Evolutionary conservation across 1,284 basidiomycete genomes (phyloP).

Genomic region (Ganoderma lingzhi): DNA sequence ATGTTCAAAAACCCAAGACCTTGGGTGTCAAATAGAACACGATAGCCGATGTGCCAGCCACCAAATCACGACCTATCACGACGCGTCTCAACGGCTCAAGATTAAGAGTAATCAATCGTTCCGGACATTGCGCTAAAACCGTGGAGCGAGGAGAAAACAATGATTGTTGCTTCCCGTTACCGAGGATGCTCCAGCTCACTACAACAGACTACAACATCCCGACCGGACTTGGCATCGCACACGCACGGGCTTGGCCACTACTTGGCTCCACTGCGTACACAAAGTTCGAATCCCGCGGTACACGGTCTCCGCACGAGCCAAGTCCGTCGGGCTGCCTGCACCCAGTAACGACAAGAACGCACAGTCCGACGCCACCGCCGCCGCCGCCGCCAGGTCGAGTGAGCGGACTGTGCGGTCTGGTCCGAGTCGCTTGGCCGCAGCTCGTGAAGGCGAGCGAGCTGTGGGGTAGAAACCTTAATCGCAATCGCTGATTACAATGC

Average conservation of each 20-base stretch:
- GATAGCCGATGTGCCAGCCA: not conserved
- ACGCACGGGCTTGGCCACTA: not conserved
- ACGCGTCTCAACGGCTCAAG: not conserved
- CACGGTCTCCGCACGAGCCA: not conserved
- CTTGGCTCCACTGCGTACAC: not conserved
- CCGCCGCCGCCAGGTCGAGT: not conserved
- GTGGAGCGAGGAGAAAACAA: not conserved
- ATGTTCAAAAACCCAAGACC: not conserved
- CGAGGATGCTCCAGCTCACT: not conserved
- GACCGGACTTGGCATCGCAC: conserved; percentile 1
- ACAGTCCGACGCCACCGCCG: not conserved
- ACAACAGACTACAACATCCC: not conserved
- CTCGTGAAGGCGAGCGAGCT: not conserved
- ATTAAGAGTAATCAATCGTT: not conserved
- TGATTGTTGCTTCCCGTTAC: not conserved
- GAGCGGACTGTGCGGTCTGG: not conserved
- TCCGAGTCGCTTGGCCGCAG: not conserved
- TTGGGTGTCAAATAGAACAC: not conserved
- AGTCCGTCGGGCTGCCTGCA: not conserved
- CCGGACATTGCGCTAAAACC: not conserved
- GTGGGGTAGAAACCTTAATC: not conserved
- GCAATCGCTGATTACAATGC: not conserved
- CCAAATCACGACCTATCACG: not conserved
- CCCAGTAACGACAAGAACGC: not conserved
- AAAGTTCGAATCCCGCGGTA: not conserved